Base-by-base conservation (phyloP, 352 stramenopile species). In the Peronospora belbahrii region DNA sequence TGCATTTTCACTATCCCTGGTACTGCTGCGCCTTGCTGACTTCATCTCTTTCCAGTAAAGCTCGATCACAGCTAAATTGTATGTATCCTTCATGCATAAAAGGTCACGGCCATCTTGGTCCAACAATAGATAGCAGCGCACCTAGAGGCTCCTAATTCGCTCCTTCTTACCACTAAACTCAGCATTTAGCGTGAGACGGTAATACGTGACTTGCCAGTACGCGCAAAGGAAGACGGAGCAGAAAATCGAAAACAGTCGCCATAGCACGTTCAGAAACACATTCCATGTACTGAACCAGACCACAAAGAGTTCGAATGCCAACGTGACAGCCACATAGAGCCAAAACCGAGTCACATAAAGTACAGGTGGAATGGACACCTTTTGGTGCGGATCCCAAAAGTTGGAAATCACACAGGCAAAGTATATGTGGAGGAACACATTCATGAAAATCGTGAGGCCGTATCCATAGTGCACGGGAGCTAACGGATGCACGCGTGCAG, bases 151-250 rank as follows among this genome's bases (percentile, higher is more conserved):
- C 39, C 80, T 67, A 24, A 88, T 63, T 0, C 77, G 73, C 49
- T 91, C 80, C 48, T 88, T 91, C 60, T 86, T 88, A 41, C 75
- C 74, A 30, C 62, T 67, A 52, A 82, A 89, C 59, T 91, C 80
- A 14, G 71, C 74, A 22, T 77, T 70, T 20, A 91, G 65, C 32
- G 56, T 53, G 15, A 86, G 62, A 39, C 81, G 77, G 49, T 87
- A 77, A 53, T 82, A 88, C 22, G 56, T 60, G 2, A 86, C 71
- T 62, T 91, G 76, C 64, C 73, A 86, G 15, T 72, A 62, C 17
- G 56, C 69, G 34, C 67, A 83, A 13, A 74, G 36, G 41, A 85
- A 59, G 37, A 88, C 25, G 10, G 61, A 56, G 18, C 70, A 43
- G 47, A 75, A 68, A 19, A 89, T 58, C 18, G 75, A 62, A 39